A percentile compares a stretch with the other conserved stretches of the same genome.
These are phyloP conservation scores for Aristolochia contorta DNA, from an alignment of 164 flowering plant genomes.

Conservation along the genomic window DNA sequence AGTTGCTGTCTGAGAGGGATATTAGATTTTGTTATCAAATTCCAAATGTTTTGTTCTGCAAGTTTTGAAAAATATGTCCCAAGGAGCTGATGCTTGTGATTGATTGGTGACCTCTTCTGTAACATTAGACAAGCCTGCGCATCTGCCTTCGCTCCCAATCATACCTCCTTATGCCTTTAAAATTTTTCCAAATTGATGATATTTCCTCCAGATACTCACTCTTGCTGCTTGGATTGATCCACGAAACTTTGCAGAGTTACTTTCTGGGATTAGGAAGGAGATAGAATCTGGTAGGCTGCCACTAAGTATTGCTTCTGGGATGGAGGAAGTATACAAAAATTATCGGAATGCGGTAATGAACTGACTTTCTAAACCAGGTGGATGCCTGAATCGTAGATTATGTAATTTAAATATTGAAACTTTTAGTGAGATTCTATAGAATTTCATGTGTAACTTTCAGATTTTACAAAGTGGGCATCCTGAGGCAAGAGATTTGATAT, in stretches of 20 bases:
- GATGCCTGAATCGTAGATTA: neutral
- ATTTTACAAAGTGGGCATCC: slow-evolving; percentile 67
- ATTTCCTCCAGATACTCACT: neutral
- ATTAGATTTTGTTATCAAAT: too few species aligned
- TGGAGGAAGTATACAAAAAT: slow-evolving; percentile 73
- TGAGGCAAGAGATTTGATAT: slow-evolving; percentile 45
- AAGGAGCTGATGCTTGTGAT: too few species aligned
- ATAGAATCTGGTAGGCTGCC: slow-evolving; percentile 69
- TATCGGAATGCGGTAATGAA: slow-evolving; percentile 76
- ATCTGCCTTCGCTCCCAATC: too few species aligned
- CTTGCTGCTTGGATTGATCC: neutral
- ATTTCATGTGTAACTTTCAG: slow-evolving; percentile 30
- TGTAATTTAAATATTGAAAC: neutral
- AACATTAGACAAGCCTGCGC: too few species aligned
- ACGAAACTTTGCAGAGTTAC: slow-evolving; percentile 44
- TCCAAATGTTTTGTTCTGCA: too few species aligned
- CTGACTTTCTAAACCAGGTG: slow-evolving; percentile 10
- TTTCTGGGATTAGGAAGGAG: slow-evolving; percentile 54
- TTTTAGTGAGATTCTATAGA: neutral
- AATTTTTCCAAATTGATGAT: neutral
- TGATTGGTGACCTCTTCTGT: too few species aligned
- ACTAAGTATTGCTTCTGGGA: slow-evolving; percentile 47
- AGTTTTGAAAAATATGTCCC: too few species aligned
- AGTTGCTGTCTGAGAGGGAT: too few species aligned
- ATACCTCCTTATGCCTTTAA: too few species aligned